phyloP scores from a whole-genome alignment of 2,329 filamentous ascomycete species.

The Helotiales sp. region DNA sequence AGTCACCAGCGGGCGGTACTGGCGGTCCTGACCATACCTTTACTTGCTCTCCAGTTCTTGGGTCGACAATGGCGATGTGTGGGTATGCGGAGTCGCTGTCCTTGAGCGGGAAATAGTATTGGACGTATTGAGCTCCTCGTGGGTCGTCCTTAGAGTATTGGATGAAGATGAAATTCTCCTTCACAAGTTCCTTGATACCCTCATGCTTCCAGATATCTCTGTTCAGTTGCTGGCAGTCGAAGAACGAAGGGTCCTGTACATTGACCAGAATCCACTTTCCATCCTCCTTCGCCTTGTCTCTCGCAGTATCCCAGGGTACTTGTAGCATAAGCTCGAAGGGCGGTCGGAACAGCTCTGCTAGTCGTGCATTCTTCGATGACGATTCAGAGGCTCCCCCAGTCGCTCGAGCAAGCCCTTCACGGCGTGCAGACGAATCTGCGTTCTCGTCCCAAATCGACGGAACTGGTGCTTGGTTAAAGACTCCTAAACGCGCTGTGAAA shows the following conservation, averaged over 20 bases:
- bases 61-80: slow-evolving; percentile 94
- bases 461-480: slow-evolving; percentile 68
- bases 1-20: slow-evolving; percentile 76
- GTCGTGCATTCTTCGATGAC: slow-evolving; percentile 73
- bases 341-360: slow-evolving; percentile 91
- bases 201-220: slow-evolving; percentile 94
- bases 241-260: slow-evolving; percentile 90
- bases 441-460: slow-evolving; percentile 56
- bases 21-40: slow-evolving; percentile 92
- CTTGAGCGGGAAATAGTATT: slow-evolving; percentile 82
- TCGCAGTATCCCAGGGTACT: slow-evolving; percentile 80
- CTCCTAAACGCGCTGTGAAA: slow-evolving; percentile 55
- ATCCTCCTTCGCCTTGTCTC: slow-evolving; percentile 82
- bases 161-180: slow-evolving; percentile 93
- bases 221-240: slow-evolving; percentile 93
- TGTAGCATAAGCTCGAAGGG: slow-evolving; percentile 88
- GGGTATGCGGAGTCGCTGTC: slow-evolving; percentile 91
- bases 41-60: slow-evolving; percentile 93
- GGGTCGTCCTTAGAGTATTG: slow-evolving; percentile 90
- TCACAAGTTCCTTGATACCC: slow-evolving; percentile 77
- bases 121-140: slow-evolving; percentile 78
- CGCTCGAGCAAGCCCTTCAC: slow-evolving; percentile 60
- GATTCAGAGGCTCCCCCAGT: slow-evolving; percentile 69
- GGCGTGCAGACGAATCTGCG: slow-evolving; percentile 50
- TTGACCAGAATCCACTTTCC: slow-evolving; percentile 97